phyloP scores from a whole-genome alignment of 495 filamentous ascomycete species.

The Penicillium coprophilum region DNA sequence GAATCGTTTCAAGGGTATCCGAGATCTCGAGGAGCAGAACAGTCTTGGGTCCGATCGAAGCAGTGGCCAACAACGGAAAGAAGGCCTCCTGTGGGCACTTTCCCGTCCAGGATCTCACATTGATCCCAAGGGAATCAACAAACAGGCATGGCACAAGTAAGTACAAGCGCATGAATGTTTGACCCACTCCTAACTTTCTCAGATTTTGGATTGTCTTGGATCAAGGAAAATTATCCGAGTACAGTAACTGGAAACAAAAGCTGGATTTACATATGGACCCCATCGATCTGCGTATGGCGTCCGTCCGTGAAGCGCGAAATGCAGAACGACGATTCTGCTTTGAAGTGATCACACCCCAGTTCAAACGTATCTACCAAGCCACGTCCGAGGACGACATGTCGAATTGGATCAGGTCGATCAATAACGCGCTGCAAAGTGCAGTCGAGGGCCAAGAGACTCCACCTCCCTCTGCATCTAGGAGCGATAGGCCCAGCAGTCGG shows the following conservation, averaged over 20 bases:
- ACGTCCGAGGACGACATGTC: slow-evolving; percentile 98
- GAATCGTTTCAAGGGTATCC: slow-evolving; percentile 80
- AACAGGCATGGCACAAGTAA: slow-evolving; percentile 99
- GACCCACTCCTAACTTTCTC: slow-evolving; percentile 6
- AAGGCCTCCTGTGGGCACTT: slow-evolving; percentile 91
- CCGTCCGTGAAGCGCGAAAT: slow-evolving; percentile 91
- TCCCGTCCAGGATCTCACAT: slow-evolving; percentile 92
- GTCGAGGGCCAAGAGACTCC: slow-evolving; percentile 74
- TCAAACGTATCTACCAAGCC: slow-evolving; percentile 95
- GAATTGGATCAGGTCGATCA: slow-evolving; percentile 94
- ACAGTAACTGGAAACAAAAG: slow-evolving; percentile 98
- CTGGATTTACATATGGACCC: slow-evolving; percentile 97
- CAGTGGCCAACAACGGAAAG: slow-evolving; percentile 67
- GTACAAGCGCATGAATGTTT: slow-evolving; percentile 30
- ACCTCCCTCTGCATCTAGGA: slow-evolving; percentile 40
- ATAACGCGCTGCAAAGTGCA: slow-evolving; percentile 94
- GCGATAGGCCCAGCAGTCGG: slow-evolving; percentile 60
- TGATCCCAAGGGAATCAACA: slow-evolving; percentile 91
- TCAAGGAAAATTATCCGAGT: slow-evolving; percentile 93
- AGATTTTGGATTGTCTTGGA: slow-evolving; percentile 99
- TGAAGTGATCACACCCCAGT: slow-evolving; percentile 96
- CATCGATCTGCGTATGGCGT: slow-evolving; percentile 95
- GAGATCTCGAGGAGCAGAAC: slow-evolving; percentile 84
- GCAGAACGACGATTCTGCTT: slow-evolving; percentile 96
- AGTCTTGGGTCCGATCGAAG: slow-evolving; percentile 43